Conservation (phyloP, 495 filamentous ascomycete species). For the Aspergillus wentii region DNA sequence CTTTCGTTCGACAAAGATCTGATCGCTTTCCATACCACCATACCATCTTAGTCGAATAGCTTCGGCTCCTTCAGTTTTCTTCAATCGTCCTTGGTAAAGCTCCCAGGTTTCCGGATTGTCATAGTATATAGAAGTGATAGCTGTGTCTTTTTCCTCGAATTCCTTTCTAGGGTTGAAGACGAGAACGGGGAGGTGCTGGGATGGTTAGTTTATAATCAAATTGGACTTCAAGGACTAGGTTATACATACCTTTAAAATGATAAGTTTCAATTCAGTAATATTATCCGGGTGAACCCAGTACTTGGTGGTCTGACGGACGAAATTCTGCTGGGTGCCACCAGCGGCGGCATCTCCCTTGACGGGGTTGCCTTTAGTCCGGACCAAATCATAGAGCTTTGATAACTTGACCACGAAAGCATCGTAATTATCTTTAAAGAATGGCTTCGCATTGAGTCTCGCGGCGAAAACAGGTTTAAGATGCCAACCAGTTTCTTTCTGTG, state of each 20-base stretch:
- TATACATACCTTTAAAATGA: constrained; percentile 77
- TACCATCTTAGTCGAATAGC: constrained; percentile 97
- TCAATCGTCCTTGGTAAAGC: constrained; percentile 85
- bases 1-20: constrained; percentile 96
- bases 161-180: constrained; percentile 98
- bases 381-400: constrained; percentile 91
- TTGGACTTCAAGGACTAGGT: no score
- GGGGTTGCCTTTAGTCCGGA: constrained; percentile 87
- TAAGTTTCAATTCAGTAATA: constrained; percentile 95
- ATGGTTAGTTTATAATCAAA: constrained; percentile 5
- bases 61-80: constrained; percentile 97
- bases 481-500: constrained; percentile 95
- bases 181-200: constrained; percentile 83
- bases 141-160: constrained; percentile 81
- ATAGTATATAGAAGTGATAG: constrained; percentile 97
- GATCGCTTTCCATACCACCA: constrained; percentile 88
- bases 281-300: constrained; percentile 99
- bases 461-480: constrained; percentile 92
- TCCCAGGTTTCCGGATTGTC: constrained; percentile 93
- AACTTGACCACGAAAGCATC: constrained; percentile 94
- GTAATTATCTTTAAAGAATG: constrained; percentile 98
- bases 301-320: constrained; percentile 95
- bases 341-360: constrained; percentile 87
- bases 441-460: constrained; percentile 85
- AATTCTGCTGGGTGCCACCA: constrained; percentile 90